Percentiles rank a stretch among this genome's conserved stretches.
Conservation (phyloP, 2,329 filamentous ascomycete genomes). For the Colletotrichum liaoningense region DNA sequence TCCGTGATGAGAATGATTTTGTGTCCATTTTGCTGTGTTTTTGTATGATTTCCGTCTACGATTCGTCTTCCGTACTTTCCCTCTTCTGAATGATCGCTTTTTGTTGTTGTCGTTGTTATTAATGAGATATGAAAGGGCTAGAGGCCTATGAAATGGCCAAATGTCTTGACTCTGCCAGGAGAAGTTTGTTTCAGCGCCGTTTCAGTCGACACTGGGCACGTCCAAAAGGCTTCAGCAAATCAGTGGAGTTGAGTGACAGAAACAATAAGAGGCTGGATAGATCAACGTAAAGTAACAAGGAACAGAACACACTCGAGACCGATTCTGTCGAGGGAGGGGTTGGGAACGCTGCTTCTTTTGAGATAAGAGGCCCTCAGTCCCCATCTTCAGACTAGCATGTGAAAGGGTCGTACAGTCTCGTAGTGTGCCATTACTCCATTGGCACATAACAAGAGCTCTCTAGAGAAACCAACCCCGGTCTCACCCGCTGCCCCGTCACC, state of each 20-base stretch:
- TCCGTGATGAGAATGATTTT: slow-evolving; percentile 35
- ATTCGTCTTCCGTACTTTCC: not conserved
- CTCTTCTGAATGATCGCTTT: not conserved
- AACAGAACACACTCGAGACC: not conserved
- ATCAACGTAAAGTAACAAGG: not conserved
- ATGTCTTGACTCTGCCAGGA: slow-evolving; percentile 1
- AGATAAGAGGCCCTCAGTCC: not conserved
- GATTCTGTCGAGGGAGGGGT: not conserved
- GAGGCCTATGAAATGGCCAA: not conserved
- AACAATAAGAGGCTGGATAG: not conserved
- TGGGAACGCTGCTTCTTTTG: slow-evolving; percentile 9
- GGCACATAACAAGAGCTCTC: not conserved
- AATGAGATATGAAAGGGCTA: not conserved
- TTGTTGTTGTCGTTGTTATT: not conserved
- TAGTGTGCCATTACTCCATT: not conserved
- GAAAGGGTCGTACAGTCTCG: slow-evolving; percentile 6
- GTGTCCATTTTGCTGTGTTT: slow-evolving; percentile 26
- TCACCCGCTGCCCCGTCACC: not conserved
- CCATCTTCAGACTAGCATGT: slow-evolving; percentile 14
- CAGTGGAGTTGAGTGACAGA: not conserved
- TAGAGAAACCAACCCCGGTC: slow-evolving; percentile 1
- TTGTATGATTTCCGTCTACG: not conserved
- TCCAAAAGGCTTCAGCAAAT: slow-evolving; percentile 16
- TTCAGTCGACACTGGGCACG: slow-evolving; percentile 24
- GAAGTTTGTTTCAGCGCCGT: slow-evolving; percentile 29